phyloP scores from a whole-genome alignment of 441 rosid genomes.

The Francoa sonchifolia region DNA sequence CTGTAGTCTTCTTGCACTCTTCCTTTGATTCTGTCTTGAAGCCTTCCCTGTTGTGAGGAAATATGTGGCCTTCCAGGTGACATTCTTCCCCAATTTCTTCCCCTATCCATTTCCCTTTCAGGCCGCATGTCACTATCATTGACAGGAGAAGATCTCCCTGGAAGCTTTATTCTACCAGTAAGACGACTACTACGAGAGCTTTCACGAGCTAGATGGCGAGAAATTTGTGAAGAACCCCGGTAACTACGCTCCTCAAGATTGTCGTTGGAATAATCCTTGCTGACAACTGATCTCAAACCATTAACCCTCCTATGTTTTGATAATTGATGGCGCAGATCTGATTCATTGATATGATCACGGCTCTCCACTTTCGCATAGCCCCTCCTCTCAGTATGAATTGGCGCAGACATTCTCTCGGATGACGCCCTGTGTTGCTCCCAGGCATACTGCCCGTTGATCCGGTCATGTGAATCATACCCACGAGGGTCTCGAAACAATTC shows the following conservation, averaged over 20 bases:
- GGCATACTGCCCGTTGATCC: conserved; percentile 37
- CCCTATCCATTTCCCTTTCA: conserved; percentile 45
- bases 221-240: conserved; percentile 31
- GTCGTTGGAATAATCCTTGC: conserved; percentile 36
- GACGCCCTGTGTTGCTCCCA: conserved; percentile 50
- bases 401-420: conserved; percentile 32
- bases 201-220: conserved; percentile 24
- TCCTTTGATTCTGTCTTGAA: conserved; percentile 48
- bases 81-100: conserved; percentile 33
- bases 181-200: conserved; percentile 48
- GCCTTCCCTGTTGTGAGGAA: conserved; percentile 30
- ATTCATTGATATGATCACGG: conserved; percentile 32
- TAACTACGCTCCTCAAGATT: conserved; percentile 30
- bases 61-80: conserved; percentile 32
- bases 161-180: conserved; percentile 77
- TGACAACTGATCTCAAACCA: conserved; percentile 60
- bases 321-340: conserved; percentile 65
- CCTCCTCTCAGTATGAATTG: conserved; percentile 38
- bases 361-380: conserved; percentile 30
- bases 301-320: conserved; percentile 53
- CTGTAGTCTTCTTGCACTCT: conserved; percentile 34
- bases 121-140: conserved; percentile 23
- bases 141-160: conserved; percentile 29
- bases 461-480: conserved; percentile 38
- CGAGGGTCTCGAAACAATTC: conserved; percentile 30